phyloP scores from a whole-genome alignment of 1,284 basidiomycete genomes.

The Veloboletus limbatus region DNA sequence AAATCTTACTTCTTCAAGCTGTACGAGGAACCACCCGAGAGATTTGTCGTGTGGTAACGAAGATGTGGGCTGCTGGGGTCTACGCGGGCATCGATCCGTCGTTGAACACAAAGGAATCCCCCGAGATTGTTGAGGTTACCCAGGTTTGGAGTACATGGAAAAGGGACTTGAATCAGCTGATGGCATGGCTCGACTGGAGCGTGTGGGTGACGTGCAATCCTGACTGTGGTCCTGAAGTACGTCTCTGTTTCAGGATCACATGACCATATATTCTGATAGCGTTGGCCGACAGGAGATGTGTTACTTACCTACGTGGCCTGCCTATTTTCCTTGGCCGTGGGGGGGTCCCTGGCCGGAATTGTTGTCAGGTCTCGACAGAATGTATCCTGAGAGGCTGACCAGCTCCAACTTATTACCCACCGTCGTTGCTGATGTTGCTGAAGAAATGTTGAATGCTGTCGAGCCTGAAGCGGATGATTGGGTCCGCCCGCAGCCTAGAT shows the following conservation, averaged over 20 bases:
- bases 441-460: no score
- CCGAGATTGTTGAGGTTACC: conserved; percentile 1
- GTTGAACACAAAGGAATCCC: conserved; percentile 4
- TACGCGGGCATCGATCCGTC: conserved; percentile 29
- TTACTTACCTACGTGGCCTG: conserved; percentile 43
- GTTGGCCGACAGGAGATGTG: conserved; percentile 23
- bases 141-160: conserved; percentile 23
- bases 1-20: conserved; percentile 34
- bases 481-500: no score
- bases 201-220: conserved; percentile 39
- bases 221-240: conserved; percentile 33
- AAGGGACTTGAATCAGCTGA: conserved; percentile 28
- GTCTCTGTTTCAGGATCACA: background rate
- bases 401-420: no score
- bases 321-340: no score
- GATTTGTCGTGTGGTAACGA: conserved; percentile 43
- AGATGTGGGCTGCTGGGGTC: conserved; percentile 42
- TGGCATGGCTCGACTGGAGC: conserved; percentile 41
- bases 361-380: no score
- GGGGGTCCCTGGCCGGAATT: no score
- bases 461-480: no score
- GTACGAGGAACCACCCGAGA: conserved; percentile 38
- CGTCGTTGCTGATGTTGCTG: no score
- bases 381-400: no score
- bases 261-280: background rate